phyloP scores from a whole-genome alignment of 2,329 filamentous ascomycete species.

The Bipolaris sorokiniana region DNA sequence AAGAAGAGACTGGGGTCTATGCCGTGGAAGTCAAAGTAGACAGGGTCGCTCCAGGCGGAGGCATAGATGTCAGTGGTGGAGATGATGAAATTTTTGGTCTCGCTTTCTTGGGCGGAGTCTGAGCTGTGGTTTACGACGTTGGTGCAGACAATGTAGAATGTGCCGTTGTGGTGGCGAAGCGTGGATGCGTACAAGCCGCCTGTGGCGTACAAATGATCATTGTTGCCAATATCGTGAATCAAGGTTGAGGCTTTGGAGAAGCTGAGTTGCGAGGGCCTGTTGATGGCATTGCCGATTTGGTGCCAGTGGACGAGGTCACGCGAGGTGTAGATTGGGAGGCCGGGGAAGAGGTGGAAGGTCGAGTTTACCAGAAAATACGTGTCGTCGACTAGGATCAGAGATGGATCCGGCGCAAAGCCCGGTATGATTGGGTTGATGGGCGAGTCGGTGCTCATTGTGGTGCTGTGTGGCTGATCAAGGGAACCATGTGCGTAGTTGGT shows the following conservation, averaged over 20 bases:
- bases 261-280: conserved; percentile 54
- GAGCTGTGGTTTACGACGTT: conserved; percentile 38
- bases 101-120: conserved; percentile 49
- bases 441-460: not conserved
- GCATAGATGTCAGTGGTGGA: conserved; percentile 18
- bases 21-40: conserved; percentile 21
- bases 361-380: conserved; percentile 59
- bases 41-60: conserved; percentile 18
- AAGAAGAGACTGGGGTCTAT: conserved; percentile 28
- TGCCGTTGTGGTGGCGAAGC: conserved; percentile 21
- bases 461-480: not conserved
- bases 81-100: conserved; percentile 47
- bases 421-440: conserved; percentile 49
- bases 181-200: conserved; percentile 28
- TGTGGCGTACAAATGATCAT: conserved; percentile 21
- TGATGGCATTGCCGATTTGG: conserved; percentile 54
- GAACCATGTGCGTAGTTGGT: too few relatives aligned
- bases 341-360: conserved; percentile 59
- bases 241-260: conserved; percentile 55
- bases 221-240: conserved; percentile 8
- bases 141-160: conserved; percentile 28
- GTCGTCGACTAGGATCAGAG: conserved; percentile 50
- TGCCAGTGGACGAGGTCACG: conserved; percentile 59
- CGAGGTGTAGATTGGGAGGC: conserved; percentile 58
- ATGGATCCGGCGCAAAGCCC: conserved; percentile 58